These are phyloP conservation scores for Austroboletus sp. DNA, from an alignment of 1,284 basidiomycete genomes.

Conservation along the genomic window DNA sequence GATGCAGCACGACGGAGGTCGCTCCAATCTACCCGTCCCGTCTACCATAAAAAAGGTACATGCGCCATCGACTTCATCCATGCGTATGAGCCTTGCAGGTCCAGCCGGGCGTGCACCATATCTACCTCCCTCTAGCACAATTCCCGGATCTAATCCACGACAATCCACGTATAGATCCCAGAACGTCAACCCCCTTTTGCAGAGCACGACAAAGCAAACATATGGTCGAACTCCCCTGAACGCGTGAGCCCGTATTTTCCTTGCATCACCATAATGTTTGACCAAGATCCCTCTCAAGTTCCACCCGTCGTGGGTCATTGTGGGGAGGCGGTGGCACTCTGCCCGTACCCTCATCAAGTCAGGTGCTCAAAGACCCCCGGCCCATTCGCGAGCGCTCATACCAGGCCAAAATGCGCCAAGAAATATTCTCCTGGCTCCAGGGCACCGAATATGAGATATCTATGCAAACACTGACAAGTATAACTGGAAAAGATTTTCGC, in stretches of 20 bases:
- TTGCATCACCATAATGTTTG: background rate
- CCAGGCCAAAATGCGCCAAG: conserved; percentile 67
- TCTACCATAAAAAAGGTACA: conserved; percentile 60
- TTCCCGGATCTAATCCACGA: conserved; percentile 47
- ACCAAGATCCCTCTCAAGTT: conserved; percentile 36
- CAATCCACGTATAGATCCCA: conserved; percentile 63
- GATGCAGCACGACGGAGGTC: conserved; percentile 49
- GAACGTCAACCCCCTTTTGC: conserved; percentile 58
- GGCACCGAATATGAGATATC: conserved; percentile 58
- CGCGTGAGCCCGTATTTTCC: conserved; percentile 42
- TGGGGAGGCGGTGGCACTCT: conserved; percentile 49
- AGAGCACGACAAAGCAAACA: conserved; percentile 59
- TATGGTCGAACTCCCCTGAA: conserved; percentile 71
- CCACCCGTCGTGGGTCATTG: conserved; percentile 59
- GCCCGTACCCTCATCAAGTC: conserved; percentile 43
- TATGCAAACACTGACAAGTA: conserved; percentile 59
- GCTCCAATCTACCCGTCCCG: conserved; percentile 53
- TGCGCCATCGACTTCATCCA: conserved; percentile 18
- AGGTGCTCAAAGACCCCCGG: conserved; percentile 60
- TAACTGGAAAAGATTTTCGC: conserved; percentile 78
- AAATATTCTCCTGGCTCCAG: conserved; percentile 65
- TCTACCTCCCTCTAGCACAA: conserved; percentile 37
- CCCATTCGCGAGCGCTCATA: conserved; percentile 67
- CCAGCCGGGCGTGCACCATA: conserved; percentile 55
- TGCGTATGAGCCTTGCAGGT: conserved; percentile 65